Evolutionary conservation across 2,329 filamentous ascomycete species (phyloP).

Genomic region (Penicillium sp.): DNA sequence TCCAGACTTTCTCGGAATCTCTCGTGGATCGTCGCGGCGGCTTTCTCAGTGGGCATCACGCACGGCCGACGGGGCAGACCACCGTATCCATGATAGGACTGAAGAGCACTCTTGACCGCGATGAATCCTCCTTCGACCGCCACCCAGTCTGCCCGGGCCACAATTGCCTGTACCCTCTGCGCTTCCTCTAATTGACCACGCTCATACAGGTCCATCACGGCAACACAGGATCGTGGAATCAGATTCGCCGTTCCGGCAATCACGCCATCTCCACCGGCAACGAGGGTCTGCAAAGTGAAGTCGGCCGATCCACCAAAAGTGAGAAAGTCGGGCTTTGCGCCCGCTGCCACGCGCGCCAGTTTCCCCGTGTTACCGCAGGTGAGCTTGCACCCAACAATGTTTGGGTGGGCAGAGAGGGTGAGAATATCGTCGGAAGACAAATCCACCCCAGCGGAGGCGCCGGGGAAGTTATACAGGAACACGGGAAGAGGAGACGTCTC

Average conservation of each 20-base stretch:
- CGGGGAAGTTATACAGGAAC: constrained; percentile 68
- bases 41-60: constrained; percentile 40
- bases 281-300: constrained; percentile 75
- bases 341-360: constrained; percentile 55
- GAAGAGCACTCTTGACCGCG: constrained; percentile 77
- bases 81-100: constrained; percentile 76
- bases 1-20: constrained; percentile 36
- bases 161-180: constrained; percentile 66
- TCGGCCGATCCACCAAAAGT: constrained; percentile 84
- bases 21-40: constrained; percentile 30
- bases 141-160: constrained; percentile 75
- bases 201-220: constrained; percentile 69
- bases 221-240: constrained; percentile 73
- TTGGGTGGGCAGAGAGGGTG: constrained; percentile 52
- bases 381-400: constrained; percentile 65
- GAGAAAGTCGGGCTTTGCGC: constrained; percentile 57
- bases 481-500: constrained; percentile 56
- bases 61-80: constrained; percentile 66
- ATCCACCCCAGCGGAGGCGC: constrained; percentile 60
- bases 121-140: constrained; percentile 76
- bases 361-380: constrained; percentile 72
- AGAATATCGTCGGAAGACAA: constrained; percentile 61
- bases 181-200: constrained; percentile 71
- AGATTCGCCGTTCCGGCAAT: constrained; percentile 83
- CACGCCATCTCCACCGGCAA: constrained; percentile 73